Percentiles rank a stretch among this genome's conserved stretches.
Evolutionary conservation across 1,139 yeast species (phyloP).

Genomic region (Geotrichum phurueaensis): DNA sequence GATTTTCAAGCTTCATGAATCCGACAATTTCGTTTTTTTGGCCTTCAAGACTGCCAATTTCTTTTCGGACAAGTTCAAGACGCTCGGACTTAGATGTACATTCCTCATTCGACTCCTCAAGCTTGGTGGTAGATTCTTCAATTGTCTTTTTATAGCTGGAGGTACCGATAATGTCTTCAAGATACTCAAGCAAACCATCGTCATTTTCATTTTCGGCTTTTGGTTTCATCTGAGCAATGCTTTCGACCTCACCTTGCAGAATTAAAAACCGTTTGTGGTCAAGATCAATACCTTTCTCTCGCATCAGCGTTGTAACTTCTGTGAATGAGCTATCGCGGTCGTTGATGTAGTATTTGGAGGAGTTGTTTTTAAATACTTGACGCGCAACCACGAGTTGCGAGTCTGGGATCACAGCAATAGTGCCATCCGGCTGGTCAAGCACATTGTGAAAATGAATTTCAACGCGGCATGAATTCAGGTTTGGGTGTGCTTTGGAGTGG

Average conservation of each 20-base stretch:
- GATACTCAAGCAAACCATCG: constrained; percentile 87
- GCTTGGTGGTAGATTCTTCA: constrained; percentile 54
- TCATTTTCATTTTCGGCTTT: constrained; percentile 90
- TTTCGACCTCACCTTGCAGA: constrained; percentile 96
- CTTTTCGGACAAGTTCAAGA: constrained; percentile 72
- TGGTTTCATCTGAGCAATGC: constrained; percentile 97
- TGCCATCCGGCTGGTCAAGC: constrained; percentile 50
- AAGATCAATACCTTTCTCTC: constrained; percentile 84
- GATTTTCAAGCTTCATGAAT: constrained; percentile 61
- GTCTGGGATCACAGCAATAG: constrained; percentile 42
- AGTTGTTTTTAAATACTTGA: constrained; percentile 68
- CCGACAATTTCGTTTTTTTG: constrained; percentile 65
- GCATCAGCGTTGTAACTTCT: constrained; percentile 69
- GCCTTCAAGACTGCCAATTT: constrained; percentile 61
- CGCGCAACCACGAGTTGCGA: constrained; percentile 69
- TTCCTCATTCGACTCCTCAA: constrained; percentile 67
- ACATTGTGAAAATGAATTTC: constrained; percentile 88
- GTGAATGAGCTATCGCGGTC: constrained; percentile 64
- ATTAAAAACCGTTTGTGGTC: constrained; percentile 93
- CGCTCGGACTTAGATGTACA: constrained; percentile 79
- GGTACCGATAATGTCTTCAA: constrained; percentile 96
- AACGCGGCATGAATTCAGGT: constrained; percentile 73
- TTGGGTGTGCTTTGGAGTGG: constrained; percentile 61
- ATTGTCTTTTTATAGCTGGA: constrained; percentile 72
- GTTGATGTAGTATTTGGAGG: constrained; percentile 74